Evolutionary conservation across 2,329 filamentous ascomycete species (phyloP).

Genomic region (Sclerotinia minor): DNA sequence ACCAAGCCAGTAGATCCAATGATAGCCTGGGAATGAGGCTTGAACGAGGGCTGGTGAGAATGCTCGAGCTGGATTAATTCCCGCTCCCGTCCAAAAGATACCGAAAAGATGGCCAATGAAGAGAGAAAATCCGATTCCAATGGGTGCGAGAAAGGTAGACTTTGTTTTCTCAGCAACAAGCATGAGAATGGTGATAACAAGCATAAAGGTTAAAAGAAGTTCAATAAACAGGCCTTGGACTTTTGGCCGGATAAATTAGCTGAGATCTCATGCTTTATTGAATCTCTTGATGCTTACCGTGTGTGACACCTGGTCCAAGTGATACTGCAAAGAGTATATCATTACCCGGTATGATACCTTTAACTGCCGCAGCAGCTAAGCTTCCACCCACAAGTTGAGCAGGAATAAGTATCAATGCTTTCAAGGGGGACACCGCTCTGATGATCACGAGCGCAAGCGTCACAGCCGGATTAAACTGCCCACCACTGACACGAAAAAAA

Average conservation of each 20-base stretch:
- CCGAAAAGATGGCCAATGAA: conserved; percentile 45
- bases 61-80: conserved; percentile 49
- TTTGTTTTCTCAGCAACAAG: conserved; percentile 36
- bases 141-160: conserved; percentile 50
- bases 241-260: background rate
- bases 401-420: conserved; percentile 35
- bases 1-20: conserved; percentile 48
- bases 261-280: background rate
- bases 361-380: conserved; percentile 45
- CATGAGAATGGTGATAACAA: conserved; percentile 52
- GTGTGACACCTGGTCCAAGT: conserved; percentile 15
- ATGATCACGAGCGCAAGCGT: conserved; percentile 41
- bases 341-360: conserved; percentile 34
- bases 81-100: conserved; percentile 50
- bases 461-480: conserved; percentile 43
- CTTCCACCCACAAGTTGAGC: conserved; percentile 39
- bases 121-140: conserved; percentile 50
- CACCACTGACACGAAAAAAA: conserved; percentile 54
- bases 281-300: conserved; percentile 3
- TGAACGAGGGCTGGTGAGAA: conserved; percentile 49
- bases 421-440: conserved; percentile 37
- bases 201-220: conserved; percentile 48
- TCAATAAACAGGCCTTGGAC: conserved; percentile 50
- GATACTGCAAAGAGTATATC: conserved; percentile 22
- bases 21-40: conserved; percentile 45